Base-by-base conservation (phyloP, 768 basidiomycete species). In the Galerina sulciceps region DNA sequence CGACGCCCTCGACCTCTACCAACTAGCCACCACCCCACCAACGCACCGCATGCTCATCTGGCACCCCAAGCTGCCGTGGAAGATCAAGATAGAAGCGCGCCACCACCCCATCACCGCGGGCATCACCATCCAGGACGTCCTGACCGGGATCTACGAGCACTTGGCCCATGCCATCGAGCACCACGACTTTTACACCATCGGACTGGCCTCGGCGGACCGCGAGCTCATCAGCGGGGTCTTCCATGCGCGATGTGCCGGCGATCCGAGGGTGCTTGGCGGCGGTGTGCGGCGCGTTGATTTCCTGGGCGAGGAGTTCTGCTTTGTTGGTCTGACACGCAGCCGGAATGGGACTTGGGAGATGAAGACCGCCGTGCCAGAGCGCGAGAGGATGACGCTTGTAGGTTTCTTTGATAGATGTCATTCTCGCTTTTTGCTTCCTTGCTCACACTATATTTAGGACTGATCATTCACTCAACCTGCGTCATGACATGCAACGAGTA, bases 211-310 rank as follows among this genome's bases (percentile, higher is more conserved):
- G 40, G 71, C 71, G 2, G 76, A 81, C 41, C 75, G 84, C 22
- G 73, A 76, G 35, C 60, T 65, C 62, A 73, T 85, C 52, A 67
- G 68, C 2, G 66, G 59, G 3, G 73, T 81, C 9, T 85, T 73
- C 67, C 61, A 70, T 10, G 60, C 66, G 20, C 76, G 85, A 11
- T 78, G 79, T 57, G 67, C 67, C 8, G 65, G 64, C 8, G 67
- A 70, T 22, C 47, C 64, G 22, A 67, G 56, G 13, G 76, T 75
- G 53, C 69, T 69, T 20, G 50, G 43, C 49, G 66, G 73, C 20
- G 83, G 84, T 2, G 68, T 85, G 20, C 66, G 73, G 48, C 75
- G 78, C 6, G 74, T 85, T 35, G 85, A 86, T 68, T 86, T 80
- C 61, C 68, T 86, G 61, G 79, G 79, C 53, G 74, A 71, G 37